Base-by-base conservation (phyloP, 805 yeast species). In the Sugiyamaella floridensis region DNA sequence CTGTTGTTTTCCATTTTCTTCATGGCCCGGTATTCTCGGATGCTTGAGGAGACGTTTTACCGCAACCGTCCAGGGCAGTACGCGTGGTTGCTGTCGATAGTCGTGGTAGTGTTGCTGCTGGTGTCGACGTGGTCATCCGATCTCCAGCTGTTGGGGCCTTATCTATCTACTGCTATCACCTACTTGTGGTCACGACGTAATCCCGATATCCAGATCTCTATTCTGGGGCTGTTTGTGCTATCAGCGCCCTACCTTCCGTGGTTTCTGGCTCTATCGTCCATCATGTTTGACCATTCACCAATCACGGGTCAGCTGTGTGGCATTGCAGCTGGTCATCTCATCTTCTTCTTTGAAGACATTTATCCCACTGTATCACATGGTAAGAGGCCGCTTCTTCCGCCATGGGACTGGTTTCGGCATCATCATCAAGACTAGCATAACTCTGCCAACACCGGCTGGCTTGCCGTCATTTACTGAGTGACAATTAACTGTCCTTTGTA, bases 111-210 rank as follows among this genome's bases (percentile, higher is more conserved):
- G 14, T 56, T 74, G n/a, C 43, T 73, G 37, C 34, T 59, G 4
- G 42, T 67, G 11, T 70, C 69, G 51, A 60, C 72, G n/a, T 58
- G 59, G 40, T 47, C 63, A 10, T 59, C 63, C 34, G 62, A 68
- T 22, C 47, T 73, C 15, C 61, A 63, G 26, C 58, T 73, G 46
- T 56, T 74, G 26, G 79, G 80, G 2, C 63, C 69, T 1, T 62
- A 70, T 16, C 64, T 81, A 26, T 51, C 68, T 6, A 56, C 61
- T 34, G 61, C 69, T 6, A 55, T 79, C 43, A 60, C 73, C 8
- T 79, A 76, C 57, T 64, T 79, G 28, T 73, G 79, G 74, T 70
- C 81, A 2, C 67, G 79, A 28, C 70, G 74, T 16, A 70, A 73
- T 53, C 78, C 79, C 2, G 70, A 70, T 37, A 66, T 67, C 14